A percentile compares a stretch with the other conserved stretches of the same genome.
Conservation (phyloP, 805 yeast genomes). For the Metschnikowia cubensis region DNA sequence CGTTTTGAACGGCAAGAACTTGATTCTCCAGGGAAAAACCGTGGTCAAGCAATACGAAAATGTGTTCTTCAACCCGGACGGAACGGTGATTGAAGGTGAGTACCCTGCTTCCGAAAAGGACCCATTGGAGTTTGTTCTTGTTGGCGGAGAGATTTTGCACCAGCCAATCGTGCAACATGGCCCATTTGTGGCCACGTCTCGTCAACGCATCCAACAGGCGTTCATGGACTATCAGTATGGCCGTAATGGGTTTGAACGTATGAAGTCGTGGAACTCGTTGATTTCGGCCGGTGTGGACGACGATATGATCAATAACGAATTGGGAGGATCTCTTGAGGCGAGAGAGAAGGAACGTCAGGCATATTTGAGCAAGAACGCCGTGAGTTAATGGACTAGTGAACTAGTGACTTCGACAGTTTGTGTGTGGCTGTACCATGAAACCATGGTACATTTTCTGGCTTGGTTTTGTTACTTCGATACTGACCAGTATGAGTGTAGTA, state of each 20-base stretch:
- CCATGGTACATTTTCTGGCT: too few relatives aligned
- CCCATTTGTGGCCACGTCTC: constrained; percentile 79
- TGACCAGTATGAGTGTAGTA: too few relatives aligned
- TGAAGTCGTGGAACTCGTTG: constrained; percentile 55
- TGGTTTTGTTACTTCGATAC: too few relatives aligned
- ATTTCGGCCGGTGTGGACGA: constrained; percentile 41
- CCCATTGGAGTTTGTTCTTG: constrained; percentile 57
- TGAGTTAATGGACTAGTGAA: too few relatives aligned
- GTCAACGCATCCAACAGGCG: constrained; percentile 63
- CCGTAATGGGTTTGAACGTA: constrained; percentile 65
- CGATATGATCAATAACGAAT: constrained; percentile 38
- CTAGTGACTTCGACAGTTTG: too few relatives aligned
- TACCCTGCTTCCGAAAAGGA: constrained; percentile 32
- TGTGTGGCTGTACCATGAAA: too few relatives aligned
- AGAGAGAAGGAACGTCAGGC: constrained; percentile 23
- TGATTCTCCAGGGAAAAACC: constrained; percentile 42
- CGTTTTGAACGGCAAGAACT: constrained; percentile 53
- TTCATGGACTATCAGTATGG: constrained; percentile 68
- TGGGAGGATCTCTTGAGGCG: constrained; percentile 30
- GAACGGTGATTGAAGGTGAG: constrained; percentile 54
- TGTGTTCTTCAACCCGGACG: constrained; percentile 66
- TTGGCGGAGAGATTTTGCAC: constrained; percentile 71
- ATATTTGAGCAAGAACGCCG: background rate
- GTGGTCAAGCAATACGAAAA: constrained; percentile 41
- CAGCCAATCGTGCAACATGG: constrained; percentile 85